Base-by-base conservation (phyloP, 2,329 filamentous ascomycete genomes). In the Colletotrichum sp. region DNA sequence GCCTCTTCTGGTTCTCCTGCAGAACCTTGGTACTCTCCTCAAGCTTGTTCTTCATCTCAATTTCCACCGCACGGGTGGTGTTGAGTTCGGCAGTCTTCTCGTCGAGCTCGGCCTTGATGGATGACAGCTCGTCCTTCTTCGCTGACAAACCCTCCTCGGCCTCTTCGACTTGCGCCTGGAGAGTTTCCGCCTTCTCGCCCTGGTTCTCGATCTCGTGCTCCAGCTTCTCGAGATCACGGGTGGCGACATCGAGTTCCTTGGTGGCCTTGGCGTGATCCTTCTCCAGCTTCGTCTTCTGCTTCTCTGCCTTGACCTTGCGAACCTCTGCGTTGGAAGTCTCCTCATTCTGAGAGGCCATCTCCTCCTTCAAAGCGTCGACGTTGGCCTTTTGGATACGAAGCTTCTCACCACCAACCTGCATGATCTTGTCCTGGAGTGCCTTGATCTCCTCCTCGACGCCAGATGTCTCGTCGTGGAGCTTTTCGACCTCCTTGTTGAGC, bases 31-130 rank as follows among this genome's bases (percentile, higher is more conserved):
- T 95, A 83, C 96, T 97, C 82, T 99, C 96, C 82, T 99, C 97
- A 2, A 99, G 93, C 87, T 98, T 98, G 86, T 99, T 99, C 78
- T 95, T 94, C 96, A 99, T 98, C 85, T 99, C 97, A 77, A 99
- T 98, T 84, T 99, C 97, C 5, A 94, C 89, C 1, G 95, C 96
- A 12, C 96, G 92, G 0, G 94, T 98, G 82, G 95, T 94, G 82
- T 99, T 98, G 72, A 99, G 90, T 83, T 98, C 95, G 0, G 93
- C 87, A 3, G 92, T 94, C 88, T 96, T 98, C 80, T 95, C 93
- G 79, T 99, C 96, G 13, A 99, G 90, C 80, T 98, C 95, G 6
- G 91, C 88, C 86, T 99, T 99, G 72, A 99, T 85, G 12, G 91
- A 88, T 63, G 93, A 90, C 5, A 99, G 90, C 82, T 97, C 95